Evolutionary conservation across 768 basidiomycete species (phyloP), one percentile per base, ranked within the genome.

Genomic region (Amanita rubescens): DNA sequence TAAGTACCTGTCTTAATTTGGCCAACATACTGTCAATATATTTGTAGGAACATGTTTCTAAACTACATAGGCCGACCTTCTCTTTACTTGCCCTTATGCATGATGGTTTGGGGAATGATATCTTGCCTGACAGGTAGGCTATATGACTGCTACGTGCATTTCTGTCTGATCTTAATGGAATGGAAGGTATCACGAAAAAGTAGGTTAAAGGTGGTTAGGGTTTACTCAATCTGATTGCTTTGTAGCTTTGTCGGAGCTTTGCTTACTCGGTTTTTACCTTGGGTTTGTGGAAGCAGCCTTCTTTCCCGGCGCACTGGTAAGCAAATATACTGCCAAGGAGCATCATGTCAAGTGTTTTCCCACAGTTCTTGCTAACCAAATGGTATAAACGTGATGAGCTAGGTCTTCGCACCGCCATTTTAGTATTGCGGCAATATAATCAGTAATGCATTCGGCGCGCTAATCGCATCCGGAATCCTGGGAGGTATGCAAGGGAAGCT

Each of bases 361-460:
- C 37, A 10, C 57, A 72, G 75, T 84, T 83, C 63, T 69, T 85
- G 4, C 69, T 86, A 32, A 84, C 84, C 2, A 84, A 83, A 68
- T 84, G 90, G 91, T 93, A 92, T 70, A 90, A 75, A 51, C 78
- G 77, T 20, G 74, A 75, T 38, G 90, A 94, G 65, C 71, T 93
- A 30, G 90, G 87, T 14, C 70, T 83, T 45, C 76, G 89, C 49
- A 87, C 81, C 9, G 87, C 87, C 3, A 66, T 87, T 38, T 73
- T 92, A n/a, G 17, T 80, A 77, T 35, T 87, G 84, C 58, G 91
- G 91, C 6, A 85, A 78, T 61, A 75, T 94, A 20, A 82, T 92
- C 56, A 85, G 84, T 54, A 94, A 93, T 67, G 91, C 89, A 0
- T 92, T 94, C 61, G 90, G 91, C 1, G 75, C 87, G 1, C 72